These are phyloP conservation scores for Wickerhamiella kurtzmanii DNA, from an alignment of 805 yeast species.

Conservation along the genomic window DNA sequence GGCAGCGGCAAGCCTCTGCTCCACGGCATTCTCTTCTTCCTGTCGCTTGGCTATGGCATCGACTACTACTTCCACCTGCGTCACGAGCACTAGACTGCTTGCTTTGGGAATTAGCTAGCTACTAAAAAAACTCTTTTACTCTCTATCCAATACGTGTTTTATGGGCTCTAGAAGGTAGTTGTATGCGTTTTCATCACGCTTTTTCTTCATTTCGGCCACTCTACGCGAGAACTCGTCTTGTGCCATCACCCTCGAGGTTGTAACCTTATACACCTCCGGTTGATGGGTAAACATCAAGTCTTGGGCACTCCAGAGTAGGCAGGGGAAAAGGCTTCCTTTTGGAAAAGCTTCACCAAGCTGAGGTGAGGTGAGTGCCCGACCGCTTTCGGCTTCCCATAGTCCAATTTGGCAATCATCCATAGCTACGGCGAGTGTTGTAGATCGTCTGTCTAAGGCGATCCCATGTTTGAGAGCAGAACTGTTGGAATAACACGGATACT, in stretches of 20 bases:
- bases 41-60: conserved; percentile 72
- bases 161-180: conserved; percentile 1
- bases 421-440: conserved; percentile 8
- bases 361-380: not conserved
- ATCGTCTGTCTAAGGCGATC: conserved; percentile 6
- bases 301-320: not conserved
- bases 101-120: not conserved
- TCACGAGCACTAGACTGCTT: conserved; percentile 20
- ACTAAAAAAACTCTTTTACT: not conserved
- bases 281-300: not conserved
- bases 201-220: conserved; percentile 5
- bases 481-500: conserved; percentile 12
- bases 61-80: conserved; percentile 81
- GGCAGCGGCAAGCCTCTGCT: conserved; percentile 28
- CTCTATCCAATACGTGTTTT: not conserved
- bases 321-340: not conserved
- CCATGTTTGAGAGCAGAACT: conserved; percentile 12
- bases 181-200: conserved; percentile 2
- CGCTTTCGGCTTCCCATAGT: conserved; percentile 6
- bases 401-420: conserved; percentile 9
- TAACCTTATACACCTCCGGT: not conserved
- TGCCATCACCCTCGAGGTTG: not conserved
- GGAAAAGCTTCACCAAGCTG: not conserved
- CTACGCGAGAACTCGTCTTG: not conserved
- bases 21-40: conserved; percentile 57